Percentiles rank a stretch among this genome's conserved stretches.
phyloP scores from a whole-genome alignment of 192 early-diverging fungal genomes.

The Coemansia sp. region DNA sequence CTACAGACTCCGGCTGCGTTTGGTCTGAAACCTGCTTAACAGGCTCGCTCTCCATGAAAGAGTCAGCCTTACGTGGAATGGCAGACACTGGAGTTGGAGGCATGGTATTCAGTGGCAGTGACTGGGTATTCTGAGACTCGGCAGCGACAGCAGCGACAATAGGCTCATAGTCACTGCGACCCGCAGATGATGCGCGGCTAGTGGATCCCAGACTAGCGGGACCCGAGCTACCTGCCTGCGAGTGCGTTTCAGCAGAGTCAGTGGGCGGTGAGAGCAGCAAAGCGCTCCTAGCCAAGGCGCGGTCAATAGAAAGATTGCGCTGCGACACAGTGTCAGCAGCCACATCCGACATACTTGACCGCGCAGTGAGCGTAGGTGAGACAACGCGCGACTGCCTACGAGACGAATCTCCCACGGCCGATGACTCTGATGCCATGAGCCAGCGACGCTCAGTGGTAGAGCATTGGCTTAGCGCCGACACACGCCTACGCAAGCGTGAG shows the following conservation, averaged over 20 bases:
- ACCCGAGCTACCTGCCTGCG: background rate
- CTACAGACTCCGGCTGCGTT: background rate
- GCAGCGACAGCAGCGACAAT: background rate
- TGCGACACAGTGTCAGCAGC: slow-evolving; percentile 5
- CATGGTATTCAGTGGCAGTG: background rate
- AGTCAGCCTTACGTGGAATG: background rate
- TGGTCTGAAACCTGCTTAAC: background rate
- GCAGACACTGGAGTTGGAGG: background rate
- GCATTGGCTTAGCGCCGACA: slow-evolving; percentile 54
- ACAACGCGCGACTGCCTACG: slow-evolving; percentile 40
- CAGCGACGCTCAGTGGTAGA: slow-evolving; percentile 55
- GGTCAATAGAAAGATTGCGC: slow-evolving; percentile 22
- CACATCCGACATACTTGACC: slow-evolving; percentile 51
- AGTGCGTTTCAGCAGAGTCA: background rate
- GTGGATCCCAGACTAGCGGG: background rate
- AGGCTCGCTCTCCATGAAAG: background rate
- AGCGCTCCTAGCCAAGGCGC: slow-evolving; percentile 12
- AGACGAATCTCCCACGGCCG: slow-evolving; percentile 12
- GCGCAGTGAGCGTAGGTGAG: slow-evolving; percentile 40
- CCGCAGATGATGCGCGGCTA: background rate
- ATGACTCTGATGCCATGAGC: slow-evolving; percentile 34
- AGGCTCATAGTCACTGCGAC: slow-evolving; percentile 1
- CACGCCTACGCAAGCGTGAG: slow-evolving; percentile 9
- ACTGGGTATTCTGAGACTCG: background rate
- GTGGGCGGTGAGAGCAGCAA: slow-evolving; percentile 15